Conservation (phyloP, 768 basidiomycete species). For the Xerocomus potaroensis region DNA sequence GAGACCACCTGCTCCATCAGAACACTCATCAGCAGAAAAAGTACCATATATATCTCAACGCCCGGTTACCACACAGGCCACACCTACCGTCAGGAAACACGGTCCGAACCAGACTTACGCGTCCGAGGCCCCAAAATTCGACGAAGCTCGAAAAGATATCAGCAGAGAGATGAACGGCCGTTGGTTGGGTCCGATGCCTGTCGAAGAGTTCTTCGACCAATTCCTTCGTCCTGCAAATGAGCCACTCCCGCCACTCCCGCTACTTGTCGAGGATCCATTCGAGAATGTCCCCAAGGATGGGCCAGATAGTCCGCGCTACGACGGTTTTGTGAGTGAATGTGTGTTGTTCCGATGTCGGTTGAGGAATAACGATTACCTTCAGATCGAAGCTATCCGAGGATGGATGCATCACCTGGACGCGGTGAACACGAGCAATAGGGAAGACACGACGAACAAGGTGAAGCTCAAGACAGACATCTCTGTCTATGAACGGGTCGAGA, state of each 20-base stretch:
- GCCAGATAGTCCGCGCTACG: neutral
- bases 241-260: neutral
- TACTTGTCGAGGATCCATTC: slow-evolving; percentile 1
- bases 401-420: slow-evolving; percentile 3
- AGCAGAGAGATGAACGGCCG: neutral
- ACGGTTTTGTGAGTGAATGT: neutral
- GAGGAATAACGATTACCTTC: neutral
- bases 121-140: neutral
- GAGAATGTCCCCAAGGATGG: neutral
- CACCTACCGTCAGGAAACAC: neutral
- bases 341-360: neutral
- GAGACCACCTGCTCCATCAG: too few species aligned
- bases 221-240: neutral
- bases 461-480: neutral
- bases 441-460: neutral
- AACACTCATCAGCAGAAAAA: too few species aligned
- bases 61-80: neutral
- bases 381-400: neutral
- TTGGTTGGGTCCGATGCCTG: neutral
- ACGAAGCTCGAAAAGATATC: neutral
- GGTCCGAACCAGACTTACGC: neutral
- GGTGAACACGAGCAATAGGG: slow-evolving; percentile 2
- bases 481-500: neutral
- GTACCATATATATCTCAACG: too few species aligned
- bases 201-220: neutral